Percentiles rank a stretch among this genome's conserved stretches.
phyloP scores from a whole-genome alignment of 2,329 filamentous ascomycete genomes.

The Myriosclerotinia duriaeana region DNA sequence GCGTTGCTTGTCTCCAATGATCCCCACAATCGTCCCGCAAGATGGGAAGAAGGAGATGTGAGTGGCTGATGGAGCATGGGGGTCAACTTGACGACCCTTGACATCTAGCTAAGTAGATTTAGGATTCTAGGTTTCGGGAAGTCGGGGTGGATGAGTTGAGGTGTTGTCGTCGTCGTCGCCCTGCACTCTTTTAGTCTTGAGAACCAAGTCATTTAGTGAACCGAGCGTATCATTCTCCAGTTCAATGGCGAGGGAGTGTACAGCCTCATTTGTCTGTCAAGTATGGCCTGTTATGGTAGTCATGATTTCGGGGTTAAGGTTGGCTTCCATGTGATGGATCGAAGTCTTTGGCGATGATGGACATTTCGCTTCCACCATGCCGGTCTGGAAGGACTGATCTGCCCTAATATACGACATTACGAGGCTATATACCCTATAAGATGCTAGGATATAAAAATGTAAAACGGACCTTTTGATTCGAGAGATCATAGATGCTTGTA shows the following conservation, averaged over 20 bases:
- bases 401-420: not conserved
- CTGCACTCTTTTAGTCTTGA: not conserved
- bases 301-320: too few relatives aligned
- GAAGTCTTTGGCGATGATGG: conserved; percentile 2
- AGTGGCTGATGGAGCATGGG: not conserved
- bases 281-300: not conserved
- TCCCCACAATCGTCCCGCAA: conserved; percentile 1
- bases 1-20: conserved; percentile 3
- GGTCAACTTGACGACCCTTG: conserved; percentile 1
- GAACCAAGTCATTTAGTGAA: not conserved
- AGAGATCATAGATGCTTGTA: not conserved
- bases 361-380: conserved; percentile 12
- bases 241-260: not conserved
- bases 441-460: not conserved
- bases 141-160: not conserved
- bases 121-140: not conserved
- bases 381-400: conserved; percentile 6
- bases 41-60: not conserved
- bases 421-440: not conserved
- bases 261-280: not conserved
- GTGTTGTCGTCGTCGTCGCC: not conserved
- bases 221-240: not conserved
- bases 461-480: not conserved
- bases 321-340: too few relatives aligned
- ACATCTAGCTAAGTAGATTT: too few relatives aligned